Percentiles rank a stretch among this genome's conserved stretches.
Conservation (phyloP, 163 green algal species). For the Chlamydomonas reinhardtii region DNA sequence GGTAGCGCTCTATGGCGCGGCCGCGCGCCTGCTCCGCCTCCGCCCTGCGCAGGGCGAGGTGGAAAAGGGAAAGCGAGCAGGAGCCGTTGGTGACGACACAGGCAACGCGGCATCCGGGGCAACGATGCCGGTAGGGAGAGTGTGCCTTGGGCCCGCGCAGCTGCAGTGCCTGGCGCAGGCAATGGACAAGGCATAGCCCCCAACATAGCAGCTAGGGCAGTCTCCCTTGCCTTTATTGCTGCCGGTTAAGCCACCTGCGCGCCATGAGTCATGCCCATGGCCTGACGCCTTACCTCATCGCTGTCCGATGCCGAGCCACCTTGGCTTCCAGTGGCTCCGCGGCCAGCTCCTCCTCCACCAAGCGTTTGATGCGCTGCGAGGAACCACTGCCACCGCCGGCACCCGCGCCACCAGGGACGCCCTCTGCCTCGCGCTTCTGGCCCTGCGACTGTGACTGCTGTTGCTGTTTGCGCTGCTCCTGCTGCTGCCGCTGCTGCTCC, state of each 20-base stretch:
- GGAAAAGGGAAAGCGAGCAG: background rate
- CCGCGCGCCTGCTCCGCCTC: conserved; percentile 49
- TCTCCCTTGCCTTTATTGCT: background rate
- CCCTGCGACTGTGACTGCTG: background rate
- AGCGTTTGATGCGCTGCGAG: background rate
- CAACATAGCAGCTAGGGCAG: background rate
- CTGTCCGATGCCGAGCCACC: conserved; percentile 43
- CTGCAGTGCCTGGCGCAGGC: background rate
- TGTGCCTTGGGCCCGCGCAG: background rate
- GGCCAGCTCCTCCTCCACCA: conserved; percentile 16
- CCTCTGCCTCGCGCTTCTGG: background rate
- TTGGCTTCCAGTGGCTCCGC: conserved; percentile 49
- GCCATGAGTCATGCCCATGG: no score
- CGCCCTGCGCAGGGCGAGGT: background rate
- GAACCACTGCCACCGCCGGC: background rate
- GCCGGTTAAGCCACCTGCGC: background rate
- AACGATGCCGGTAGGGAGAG: no score
- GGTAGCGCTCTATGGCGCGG: conserved; percentile 53
- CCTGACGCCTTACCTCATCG: conserved; percentile 29
- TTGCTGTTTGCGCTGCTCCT: conserved; percentile 1
- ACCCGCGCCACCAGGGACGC: background rate
- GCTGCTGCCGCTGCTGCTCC: background rate
- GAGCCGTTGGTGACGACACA: background rate
- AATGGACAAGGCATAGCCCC: background rate
- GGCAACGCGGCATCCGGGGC: no score